phyloP scores from a whole-genome alignment of 345 rosid genomes.

The Reutealis trisperma region DNA sequence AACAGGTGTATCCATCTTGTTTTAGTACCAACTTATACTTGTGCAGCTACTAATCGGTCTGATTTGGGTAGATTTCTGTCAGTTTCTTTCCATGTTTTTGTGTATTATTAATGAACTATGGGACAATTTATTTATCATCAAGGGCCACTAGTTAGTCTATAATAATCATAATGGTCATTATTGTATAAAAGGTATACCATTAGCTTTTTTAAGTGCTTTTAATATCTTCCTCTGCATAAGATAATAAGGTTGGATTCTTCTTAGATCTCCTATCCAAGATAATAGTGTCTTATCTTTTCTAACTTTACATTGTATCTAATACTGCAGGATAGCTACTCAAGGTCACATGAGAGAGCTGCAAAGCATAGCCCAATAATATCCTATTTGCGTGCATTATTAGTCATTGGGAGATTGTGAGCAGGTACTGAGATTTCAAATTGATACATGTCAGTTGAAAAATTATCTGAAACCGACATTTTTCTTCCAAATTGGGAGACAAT shows the following conservation, averaged over 20 bases:
- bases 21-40: not conserved
- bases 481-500: constrained; percentile 1
- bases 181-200: not conserved
- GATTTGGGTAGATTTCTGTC: not conserved
- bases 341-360: not conserved
- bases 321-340: not conserved
- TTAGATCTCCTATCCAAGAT: not conserved
- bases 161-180: not conserved
- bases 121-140: constrained; percentile 3
- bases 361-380: not conserved
- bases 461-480: not conserved
- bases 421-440: not conserved
- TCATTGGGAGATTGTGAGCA: not conserved
- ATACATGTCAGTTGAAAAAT: not conserved
- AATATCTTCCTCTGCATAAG: not conserved
- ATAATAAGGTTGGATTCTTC: not conserved
- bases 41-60: too few relatives aligned
- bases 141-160: not conserved
- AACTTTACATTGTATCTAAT: not conserved
- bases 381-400: not conserved
- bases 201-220: not conserved
- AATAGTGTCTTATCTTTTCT: not conserved
- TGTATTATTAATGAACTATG: not conserved
- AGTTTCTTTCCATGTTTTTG: not conserved
- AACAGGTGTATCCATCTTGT: not conserved